Evolutionary conservation across 495 filamentous ascomycete species (phyloP).

Genomic region (Bathelium albidoporum): DNA sequence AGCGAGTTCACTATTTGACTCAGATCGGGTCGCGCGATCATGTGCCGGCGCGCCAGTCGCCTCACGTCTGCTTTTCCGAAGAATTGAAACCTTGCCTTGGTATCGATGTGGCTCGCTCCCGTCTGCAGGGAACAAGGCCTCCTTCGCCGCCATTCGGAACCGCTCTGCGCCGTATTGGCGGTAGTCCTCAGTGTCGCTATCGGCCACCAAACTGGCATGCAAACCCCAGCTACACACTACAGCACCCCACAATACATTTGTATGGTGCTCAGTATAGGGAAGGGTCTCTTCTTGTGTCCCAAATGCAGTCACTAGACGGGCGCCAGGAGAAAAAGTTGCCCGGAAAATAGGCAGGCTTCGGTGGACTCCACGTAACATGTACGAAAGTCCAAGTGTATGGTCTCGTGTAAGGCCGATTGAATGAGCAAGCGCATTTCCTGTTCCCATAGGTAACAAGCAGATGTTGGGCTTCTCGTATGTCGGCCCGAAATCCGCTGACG

Average conservation of each 20-base stretch:
- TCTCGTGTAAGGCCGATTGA: constrained; percentile 42
- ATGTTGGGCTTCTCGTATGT: constrained; percentile 44
- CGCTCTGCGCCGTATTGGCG: constrained; percentile 62
- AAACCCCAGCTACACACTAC: constrained; percentile 83
- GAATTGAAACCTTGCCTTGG: constrained; percentile 44
- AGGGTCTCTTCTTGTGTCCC: constrained; percentile 26
- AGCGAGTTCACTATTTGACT: background rate
- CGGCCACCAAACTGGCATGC: constrained; percentile 76
- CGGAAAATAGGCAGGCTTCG: constrained; percentile 27
- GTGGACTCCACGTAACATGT: constrained; percentile 32
- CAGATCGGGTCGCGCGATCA: background rate
- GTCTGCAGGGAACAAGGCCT: constrained; percentile 53
- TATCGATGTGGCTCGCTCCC: constrained; percentile 58
- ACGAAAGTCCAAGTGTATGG: constrained; percentile 42
- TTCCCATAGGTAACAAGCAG: constrained; percentile 65
- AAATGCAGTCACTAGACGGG: constrained; percentile 42
- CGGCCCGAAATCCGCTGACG: constrained; percentile 6
- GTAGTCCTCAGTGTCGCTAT: constrained; percentile 71
- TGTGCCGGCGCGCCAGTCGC: constrained; percentile 1
- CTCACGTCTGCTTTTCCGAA: constrained; percentile 16
- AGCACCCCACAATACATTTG: constrained; percentile 42
- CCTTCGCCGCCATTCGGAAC: constrained; percentile 72
- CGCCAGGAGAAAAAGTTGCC: constrained; percentile 56
- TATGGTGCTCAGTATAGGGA: constrained; percentile 29
- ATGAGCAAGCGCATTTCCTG: constrained; percentile 78